These are phyloP conservation scores for Brassica balearica DNA, from an alignment of 441 rosid genomes.

Conservation along the genomic window DNA sequence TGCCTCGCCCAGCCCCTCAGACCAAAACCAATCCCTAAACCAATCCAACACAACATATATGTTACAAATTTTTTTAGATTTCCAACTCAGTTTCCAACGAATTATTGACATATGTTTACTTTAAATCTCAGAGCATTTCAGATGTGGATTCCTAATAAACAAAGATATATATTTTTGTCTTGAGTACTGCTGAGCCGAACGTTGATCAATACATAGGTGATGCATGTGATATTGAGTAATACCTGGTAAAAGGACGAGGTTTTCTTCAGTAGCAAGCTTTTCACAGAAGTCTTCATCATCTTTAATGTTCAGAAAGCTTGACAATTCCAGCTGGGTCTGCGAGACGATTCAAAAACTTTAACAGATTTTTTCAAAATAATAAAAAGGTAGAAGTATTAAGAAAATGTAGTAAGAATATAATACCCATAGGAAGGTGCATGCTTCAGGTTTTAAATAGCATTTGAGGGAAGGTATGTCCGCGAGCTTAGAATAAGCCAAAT, in stretches of 20 bases:
- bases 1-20: too few relatives aligned
- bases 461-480: conserved; percentile 26
- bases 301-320: conserved; percentile 40
- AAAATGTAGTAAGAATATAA: not conserved
- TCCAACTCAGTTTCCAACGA: not conserved
- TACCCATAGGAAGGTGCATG: conserved; percentile 44
- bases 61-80: not conserved
- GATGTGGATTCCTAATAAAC: not conserved
- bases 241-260: conserved; percentile 53
- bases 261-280: conserved; percentile 51
- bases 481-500: conserved; percentile 24
- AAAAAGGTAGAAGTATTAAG: not conserved
- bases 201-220: not conserved
- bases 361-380: conserved; percentile 28
- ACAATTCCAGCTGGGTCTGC: conserved; percentile 48
- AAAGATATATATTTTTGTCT: not conserved
- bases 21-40: too few relatives aligned
- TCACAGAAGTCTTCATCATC: conserved; percentile 52
- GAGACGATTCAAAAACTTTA: not conserved
- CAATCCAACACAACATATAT: too few relatives aligned
- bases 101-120: not conserved
- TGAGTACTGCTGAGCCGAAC: not conserved
- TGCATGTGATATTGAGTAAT: not conserved
- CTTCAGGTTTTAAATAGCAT: conserved; percentile 37
- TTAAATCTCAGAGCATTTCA: not conserved